A percentile compares a stretch with the other conserved stretches of the same genome.
Conservation (phyloP, 257 asterid species). For the Datura wrightii region DNA sequence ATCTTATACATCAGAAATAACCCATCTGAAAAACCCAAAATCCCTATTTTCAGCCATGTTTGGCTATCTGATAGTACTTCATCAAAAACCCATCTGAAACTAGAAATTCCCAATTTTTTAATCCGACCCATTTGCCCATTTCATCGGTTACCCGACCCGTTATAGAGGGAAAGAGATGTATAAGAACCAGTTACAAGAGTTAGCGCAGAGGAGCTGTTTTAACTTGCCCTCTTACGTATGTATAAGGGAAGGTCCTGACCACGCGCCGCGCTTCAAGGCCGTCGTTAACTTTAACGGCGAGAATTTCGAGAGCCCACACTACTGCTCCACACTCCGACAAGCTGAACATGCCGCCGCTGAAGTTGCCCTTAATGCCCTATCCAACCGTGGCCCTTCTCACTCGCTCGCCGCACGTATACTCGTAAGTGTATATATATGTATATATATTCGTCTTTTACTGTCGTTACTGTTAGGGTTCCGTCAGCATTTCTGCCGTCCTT, state of each 20-base stretch:
- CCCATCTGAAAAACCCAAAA: no score
- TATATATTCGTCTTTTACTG: neutral
- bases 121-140: neutral
- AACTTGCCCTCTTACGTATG: constrained; percentile 79
- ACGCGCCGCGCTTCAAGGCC: constrained; percentile 90
- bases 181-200: constrained; percentile 92
- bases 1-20: no score
- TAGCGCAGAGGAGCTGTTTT: constrained; percentile 94
- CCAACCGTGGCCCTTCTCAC: constrained; percentile 66
- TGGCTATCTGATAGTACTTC: neutral
- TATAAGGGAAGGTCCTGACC: constrained; percentile 85
- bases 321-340: constrained; percentile 73
- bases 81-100: neutral
- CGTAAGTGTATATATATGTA: constrained; percentile 40
- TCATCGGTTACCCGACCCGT: neutral
- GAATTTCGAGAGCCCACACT: constrained; percentile 62
- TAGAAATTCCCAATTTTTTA: neutral
- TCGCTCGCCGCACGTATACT: constrained; percentile 78
- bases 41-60: neutral
- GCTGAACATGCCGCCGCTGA: constrained; percentile 94
- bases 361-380: constrained; percentile 69
- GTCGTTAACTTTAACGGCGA: constrained; percentile 79
- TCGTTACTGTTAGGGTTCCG: neutral
- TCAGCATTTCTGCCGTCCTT: neutral
- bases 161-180: constrained; percentile 48